A percentile compares a stretch with the other conserved stretches of the same genome.
Evolutionary conservation across 2,329 filamentous ascomycete genomes (phyloP).

Genomic region (Catunica adiposa): DNA sequence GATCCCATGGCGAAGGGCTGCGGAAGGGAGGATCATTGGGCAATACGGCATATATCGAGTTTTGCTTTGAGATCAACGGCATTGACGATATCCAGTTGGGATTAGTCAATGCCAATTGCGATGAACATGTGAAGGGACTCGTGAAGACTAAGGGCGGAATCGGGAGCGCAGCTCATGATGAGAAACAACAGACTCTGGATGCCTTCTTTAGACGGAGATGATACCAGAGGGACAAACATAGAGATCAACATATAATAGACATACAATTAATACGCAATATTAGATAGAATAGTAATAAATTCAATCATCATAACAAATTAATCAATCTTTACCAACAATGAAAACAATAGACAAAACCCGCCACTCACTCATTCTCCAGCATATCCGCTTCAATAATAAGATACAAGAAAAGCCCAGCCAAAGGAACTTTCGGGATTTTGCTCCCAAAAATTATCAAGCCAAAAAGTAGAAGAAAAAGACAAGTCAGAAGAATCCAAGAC

Average conservation of each 20-base stretch:
- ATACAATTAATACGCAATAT: not conserved
- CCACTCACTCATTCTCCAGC: not conserved
- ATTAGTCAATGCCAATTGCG: slow-evolving; percentile 49
- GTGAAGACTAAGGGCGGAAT: slow-evolving; percentile 72
- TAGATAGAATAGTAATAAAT: not conserved
- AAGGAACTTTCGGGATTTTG: not conserved
- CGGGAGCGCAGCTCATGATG: slow-evolving; percentile 60
- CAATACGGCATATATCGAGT: slow-evolving; percentile 35
- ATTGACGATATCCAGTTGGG: slow-evolving; percentile 17
- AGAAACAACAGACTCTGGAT: slow-evolving; percentile 57
- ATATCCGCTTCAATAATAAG: not conserved
- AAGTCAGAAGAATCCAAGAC: slow-evolving; percentile 2
- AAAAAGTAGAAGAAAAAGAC: slow-evolving; percentile 8
- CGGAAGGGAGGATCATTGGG: slow-evolving; percentile 24
- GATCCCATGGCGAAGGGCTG: slow-evolving; percentile 15
- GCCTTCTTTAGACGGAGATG: slow-evolving; percentile 43
- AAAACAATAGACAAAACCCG: not conserved
- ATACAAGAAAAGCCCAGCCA: slow-evolving; percentile 3
- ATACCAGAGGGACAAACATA: not conserved
- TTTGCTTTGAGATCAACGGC: not conserved
- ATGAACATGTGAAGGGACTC: slow-evolving; percentile 54
- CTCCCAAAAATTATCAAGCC: not conserved
- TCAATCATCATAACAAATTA: slow-evolving; percentile 7
- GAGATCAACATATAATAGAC: not conserved
- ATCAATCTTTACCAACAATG: not conserved